These are phyloP conservation scores for Hsuehochloa calcarea DNA, from an alignment of 176 grass and related monocot species.

Conservation along the genomic window DNA sequence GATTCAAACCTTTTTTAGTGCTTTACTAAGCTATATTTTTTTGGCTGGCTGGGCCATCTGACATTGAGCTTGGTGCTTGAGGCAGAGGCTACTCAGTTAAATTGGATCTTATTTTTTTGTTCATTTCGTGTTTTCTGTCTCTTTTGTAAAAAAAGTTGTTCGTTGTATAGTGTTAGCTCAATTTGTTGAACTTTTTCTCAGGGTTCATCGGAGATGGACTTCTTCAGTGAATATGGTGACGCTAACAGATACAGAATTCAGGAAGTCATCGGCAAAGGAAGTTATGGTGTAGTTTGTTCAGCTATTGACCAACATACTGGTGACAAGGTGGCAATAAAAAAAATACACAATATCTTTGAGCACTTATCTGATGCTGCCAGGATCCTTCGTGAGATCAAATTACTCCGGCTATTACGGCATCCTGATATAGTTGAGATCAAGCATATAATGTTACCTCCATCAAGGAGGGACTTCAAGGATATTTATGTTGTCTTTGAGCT, in stretches of 20 bases:
- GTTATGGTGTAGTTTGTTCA: slow-evolving; percentile 94
- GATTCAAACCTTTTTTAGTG: background rate
- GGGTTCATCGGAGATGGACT: slow-evolving; percentile 78
- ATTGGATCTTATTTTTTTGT: background rate
- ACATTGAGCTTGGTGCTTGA: slow-evolving; percentile 13
- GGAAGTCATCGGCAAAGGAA: slow-evolving; percentile 93
- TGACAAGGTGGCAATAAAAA: slow-evolving; percentile 95
- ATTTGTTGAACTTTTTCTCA: slow-evolving; percentile 47
- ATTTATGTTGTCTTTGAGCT: slow-evolving; percentile 98
- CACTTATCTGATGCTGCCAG: slow-evolving; percentile 88
- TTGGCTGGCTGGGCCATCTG: slow-evolving; percentile 3
- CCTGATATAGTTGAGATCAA: slow-evolving; percentile 98
- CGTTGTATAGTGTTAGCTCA: background rate
- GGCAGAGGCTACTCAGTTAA: slow-evolving; percentile 22
- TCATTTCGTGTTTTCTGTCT: background rate
- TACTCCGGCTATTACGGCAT: slow-evolving; percentile 77
- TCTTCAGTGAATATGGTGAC: slow-evolving; percentile 91
- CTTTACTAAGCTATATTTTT: background rate
- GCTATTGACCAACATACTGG: slow-evolving; percentile 82
- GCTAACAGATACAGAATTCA: slow-evolving; percentile 95
- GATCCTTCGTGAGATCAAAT: slow-evolving; percentile 92
- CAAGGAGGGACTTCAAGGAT: slow-evolving; percentile 91
- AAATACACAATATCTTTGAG: slow-evolving; percentile 94
- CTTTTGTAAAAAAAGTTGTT: background rate
- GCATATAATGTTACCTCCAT: slow-evolving; percentile 91